Conservation (phyloP, 768 basidiomycete genomes). For the Scleroderma citrinum region DNA sequence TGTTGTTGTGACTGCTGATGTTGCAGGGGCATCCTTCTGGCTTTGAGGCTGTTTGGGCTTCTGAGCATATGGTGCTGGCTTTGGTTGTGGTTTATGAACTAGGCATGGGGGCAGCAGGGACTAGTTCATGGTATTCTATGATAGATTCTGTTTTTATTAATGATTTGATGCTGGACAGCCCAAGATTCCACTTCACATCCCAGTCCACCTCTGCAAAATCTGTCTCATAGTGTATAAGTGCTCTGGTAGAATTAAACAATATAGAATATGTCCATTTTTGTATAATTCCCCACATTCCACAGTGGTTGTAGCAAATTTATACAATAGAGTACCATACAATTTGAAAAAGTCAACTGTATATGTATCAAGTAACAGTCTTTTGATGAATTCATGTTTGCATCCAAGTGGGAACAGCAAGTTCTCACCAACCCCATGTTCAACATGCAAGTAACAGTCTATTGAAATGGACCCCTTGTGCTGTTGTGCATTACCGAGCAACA, state of each 20-base stretch:
- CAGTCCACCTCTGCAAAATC: neutral
- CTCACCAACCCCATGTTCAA: too few species aligned
- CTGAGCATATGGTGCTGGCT: neutral
- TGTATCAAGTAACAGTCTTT: too few species aligned
- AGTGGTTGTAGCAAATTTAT: neutral
- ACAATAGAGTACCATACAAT: neutral
- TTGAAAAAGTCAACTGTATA: neutral
- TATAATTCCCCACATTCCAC: neutral
- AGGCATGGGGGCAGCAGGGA: neutral
- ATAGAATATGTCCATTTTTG: neutral
- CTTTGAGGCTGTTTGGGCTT: neutral
- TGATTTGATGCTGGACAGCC: too few species aligned
- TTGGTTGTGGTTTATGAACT: neutral
- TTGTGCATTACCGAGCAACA: too few species aligned
- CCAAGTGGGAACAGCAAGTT: too few species aligned
- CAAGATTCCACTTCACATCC: neutral
- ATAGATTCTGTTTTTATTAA: neutral
- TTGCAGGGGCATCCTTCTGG: neutral
- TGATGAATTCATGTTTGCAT: too few species aligned
- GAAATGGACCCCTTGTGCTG: too few species aligned
- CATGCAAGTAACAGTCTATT: too few species aligned
- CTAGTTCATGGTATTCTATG: neutral
- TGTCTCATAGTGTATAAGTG: neutral
- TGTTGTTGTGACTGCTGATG: neutral
- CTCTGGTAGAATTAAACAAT: neutral